Conservation (phyloP, 371 early-diverging fungal species). For the Coemansia sp. region DNA sequence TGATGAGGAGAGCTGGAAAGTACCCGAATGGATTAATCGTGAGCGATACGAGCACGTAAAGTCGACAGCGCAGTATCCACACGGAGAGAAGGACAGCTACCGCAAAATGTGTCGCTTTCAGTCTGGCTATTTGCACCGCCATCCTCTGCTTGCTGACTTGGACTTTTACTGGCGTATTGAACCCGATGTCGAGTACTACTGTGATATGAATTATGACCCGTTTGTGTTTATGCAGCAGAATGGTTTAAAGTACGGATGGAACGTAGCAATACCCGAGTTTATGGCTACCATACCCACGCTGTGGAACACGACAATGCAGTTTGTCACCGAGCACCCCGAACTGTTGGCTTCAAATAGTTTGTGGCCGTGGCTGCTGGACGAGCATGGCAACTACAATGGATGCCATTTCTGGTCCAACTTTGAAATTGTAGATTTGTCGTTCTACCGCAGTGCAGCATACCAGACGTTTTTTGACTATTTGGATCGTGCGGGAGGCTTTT, state of each 20-base stretch:
- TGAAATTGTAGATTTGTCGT: conserved; percentile 51
- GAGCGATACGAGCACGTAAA: conserved; percentile 31
- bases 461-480: conserved; percentile 62
- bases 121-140: conserved; percentile 87
- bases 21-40: conserved; percentile 73
- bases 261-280: conserved; percentile 78
- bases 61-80: conserved; percentile 29
- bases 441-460: conserved; percentile 50
- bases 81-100: conserved; percentile 66
- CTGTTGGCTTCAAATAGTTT: conserved; percentile 46
- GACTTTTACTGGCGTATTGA: conserved; percentile 97
- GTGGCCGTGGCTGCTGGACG: conserved; percentile 48
- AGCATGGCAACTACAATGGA: conserved; percentile 25
- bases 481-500: conserved; percentile 63
- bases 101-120: conserved; percentile 88
- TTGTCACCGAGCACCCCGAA: conserved; percentile 53
- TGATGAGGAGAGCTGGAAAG: conserved; percentile 73
- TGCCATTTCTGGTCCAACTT: conserved; percentile 54
- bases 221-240: conserved; percentile 78
- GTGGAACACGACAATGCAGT: conserved; percentile 64
- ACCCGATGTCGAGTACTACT: conserved; percentile 83
- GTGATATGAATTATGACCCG: conserved; percentile 87
- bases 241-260: conserved; percentile 79
- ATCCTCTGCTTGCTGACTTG: conserved; percentile 72
- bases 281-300: conserved; percentile 78